Evolutionary conservation across 1,284 basidiomycete species (phyloP).

Genomic region (Cutaneotrichosporon spelunceum): DNA sequence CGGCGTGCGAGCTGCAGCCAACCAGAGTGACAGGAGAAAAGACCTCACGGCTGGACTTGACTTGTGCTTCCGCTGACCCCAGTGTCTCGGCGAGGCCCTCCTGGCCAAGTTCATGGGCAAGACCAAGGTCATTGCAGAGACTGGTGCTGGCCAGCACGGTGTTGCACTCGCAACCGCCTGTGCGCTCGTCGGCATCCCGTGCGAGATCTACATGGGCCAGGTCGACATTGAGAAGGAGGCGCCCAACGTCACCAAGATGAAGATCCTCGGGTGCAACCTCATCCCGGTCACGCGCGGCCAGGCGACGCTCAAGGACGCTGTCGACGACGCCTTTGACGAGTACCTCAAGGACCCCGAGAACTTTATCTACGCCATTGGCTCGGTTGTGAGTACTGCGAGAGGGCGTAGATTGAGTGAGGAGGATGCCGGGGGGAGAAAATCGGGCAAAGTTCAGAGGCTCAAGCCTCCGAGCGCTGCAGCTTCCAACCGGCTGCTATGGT

Average conservation of each 20-base stretch:
- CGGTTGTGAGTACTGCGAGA: constrained; percentile 42
- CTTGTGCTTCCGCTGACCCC: background rate
- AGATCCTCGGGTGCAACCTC: constrained; percentile 94
- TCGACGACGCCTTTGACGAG: constrained; percentile 49
- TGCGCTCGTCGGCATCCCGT: constrained; percentile 92
- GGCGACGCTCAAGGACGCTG: constrained; percentile 93
- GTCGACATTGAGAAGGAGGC: constrained; percentile 66
- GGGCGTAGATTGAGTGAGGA: background rate
- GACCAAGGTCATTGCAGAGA: constrained; percentile 87
- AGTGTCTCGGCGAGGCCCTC: constrained; percentile 75
- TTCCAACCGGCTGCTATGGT: background rate
- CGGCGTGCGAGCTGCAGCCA: background rate
- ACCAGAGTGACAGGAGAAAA: too few relatives aligned
- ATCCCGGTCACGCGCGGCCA: constrained; percentile 92
- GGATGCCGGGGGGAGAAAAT: constrained; percentile 43
- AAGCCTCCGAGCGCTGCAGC: background rate
- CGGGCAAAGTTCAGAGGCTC: background rate
- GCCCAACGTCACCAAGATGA: constrained; percentile 95
- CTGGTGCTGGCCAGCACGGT: constrained; percentile 97
- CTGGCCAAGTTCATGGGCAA: constrained; percentile 90
- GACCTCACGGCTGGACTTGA: background rate
- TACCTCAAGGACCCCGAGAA: constrained; percentile 98
- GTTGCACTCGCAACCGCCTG: constrained; percentile 98
- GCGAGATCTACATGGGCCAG: constrained; percentile 95
- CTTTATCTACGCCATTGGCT: constrained; percentile 94